phyloP scores from a whole-genome alignment of 73 alveolate species.

The Paramecium sexaurelia region DNA sequence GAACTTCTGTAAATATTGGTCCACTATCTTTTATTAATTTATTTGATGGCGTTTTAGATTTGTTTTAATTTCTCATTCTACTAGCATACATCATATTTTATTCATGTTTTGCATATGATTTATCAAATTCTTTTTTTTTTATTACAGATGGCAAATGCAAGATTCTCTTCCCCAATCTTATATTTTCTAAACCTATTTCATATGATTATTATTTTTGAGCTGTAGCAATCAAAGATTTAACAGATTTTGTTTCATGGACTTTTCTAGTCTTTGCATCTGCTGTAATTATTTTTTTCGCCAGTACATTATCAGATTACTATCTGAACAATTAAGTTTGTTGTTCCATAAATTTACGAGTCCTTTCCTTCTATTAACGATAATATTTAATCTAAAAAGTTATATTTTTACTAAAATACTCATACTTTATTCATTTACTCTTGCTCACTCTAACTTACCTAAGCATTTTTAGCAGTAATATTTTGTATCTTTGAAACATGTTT shows the following conservation, averaged over 20 bases:
- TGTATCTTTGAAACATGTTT: constrained; percentile 34
- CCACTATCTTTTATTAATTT: neutral
- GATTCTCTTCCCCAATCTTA: constrained; percentile 20
- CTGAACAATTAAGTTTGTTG: neutral
- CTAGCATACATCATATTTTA: constrained; percentile 3
- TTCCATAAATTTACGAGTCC: constrained; percentile 31
- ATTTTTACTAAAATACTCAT: neutral
- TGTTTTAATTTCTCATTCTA: neutral
- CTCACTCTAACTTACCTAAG: neutral
- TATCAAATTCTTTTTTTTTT: neutral
- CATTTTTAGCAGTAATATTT: neutral
- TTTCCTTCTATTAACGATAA: neutral
- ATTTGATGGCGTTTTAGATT: neutral
- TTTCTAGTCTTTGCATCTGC: neutral
- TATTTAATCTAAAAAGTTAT: neutral
- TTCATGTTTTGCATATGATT: constrained; percentile 34
- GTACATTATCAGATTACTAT: neutral
- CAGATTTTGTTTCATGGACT: neutral
- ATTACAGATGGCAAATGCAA: neutral
- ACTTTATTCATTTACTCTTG: constrained; percentile 23
- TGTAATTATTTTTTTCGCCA: neutral
- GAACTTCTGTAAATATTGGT: constrained; percentile 17
- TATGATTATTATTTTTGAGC: constrained; percentile 23
- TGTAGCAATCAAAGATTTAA: neutral
- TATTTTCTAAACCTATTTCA: constrained; percentile 50